Conservation (phyloP, 352 stramenopile species). For the Pythium dissimile region DNA sequence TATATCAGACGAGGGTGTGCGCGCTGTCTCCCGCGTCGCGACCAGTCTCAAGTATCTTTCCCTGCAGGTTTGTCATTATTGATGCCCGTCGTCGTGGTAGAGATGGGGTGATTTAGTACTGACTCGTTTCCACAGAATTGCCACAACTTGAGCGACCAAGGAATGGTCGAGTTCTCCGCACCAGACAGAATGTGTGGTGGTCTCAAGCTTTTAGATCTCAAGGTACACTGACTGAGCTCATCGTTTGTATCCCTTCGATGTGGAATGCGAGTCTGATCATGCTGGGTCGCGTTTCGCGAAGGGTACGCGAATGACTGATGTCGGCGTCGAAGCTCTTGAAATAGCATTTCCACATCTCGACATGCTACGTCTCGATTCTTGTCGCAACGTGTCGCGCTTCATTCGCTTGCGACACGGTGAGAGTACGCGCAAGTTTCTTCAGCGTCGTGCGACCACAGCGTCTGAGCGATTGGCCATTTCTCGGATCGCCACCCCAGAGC, state of each 20-base stretch:
- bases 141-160: slow-evolving; percentile 40
- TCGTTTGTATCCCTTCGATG: too few species aligned
- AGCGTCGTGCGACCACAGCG: background rate
- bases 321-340: slow-evolving; percentile 38
- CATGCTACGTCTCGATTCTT: slow-evolving; percentile 69
- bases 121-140: slow-evolving; percentile 39
- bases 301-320: slow-evolving; percentile 52
- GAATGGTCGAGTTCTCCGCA: slow-evolving; percentile 34
- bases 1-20: slow-evolving; percentile 44
- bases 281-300: too few species aligned
- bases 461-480: slow-evolving; percentile 16
- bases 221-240: slow-evolving; percentile 16
- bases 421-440: slow-evolving; percentile 11
- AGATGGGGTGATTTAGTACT: background rate
- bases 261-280: too few species aligned
- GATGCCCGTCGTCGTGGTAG: too few species aligned
- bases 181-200: slow-evolving; percentile 22
- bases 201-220: slow-evolving; percentile 61
- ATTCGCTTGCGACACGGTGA: slow-evolving; percentile 39
- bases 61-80: slow-evolving; percentile 39
- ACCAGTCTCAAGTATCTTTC: slow-evolving; percentile 57
- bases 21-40: slow-evolving; percentile 28
- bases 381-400: slow-evolving; percentile 53
- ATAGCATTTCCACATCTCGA: slow-evolving; percentile 32
- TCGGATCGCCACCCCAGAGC: slow-evolving; percentile 19